Conservation (phyloP, 495 filamentous ascomycete species). For the Friedmanniomyces simplex region DNA sequence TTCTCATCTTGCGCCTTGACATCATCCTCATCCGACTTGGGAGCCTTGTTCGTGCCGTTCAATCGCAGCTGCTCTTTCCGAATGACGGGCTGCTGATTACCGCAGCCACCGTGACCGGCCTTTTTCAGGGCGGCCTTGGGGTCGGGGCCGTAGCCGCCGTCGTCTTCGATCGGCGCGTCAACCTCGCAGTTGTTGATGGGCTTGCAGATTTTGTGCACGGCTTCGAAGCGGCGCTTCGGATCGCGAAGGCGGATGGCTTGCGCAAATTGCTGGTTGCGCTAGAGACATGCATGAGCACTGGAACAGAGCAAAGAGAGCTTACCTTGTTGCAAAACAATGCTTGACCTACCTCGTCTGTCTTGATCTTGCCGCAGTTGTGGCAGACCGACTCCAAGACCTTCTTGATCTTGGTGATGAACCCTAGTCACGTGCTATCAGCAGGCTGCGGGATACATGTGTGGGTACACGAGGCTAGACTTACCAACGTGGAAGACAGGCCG, state of each 20-base stretch:
- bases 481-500: slow-evolving; percentile 88
- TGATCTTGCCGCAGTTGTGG: slow-evolving; percentile 93
- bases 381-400: slow-evolving; percentile 96
- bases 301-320: slow-evolving; percentile 33
- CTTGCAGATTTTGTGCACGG: slow-evolving; percentile 82
- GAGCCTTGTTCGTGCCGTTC: slow-evolving; percentile 67
- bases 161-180: slow-evolving; percentile 53
- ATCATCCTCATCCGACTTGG: slow-evolving; percentile 58
- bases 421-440: slow-evolving; percentile 32
- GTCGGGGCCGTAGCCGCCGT: slow-evolving; percentile 43
- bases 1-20: slow-evolving; percentile 62
- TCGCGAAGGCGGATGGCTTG: slow-evolving; percentile 75
- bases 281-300: slow-evolving; percentile 49
- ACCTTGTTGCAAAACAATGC: slow-evolving; percentile 33
- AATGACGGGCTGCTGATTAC: slow-evolving; percentile 79
- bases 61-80: slow-evolving; percentile 76
- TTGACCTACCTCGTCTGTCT: slow-evolving; percentile 87
- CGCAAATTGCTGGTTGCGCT: slow-evolving; percentile 75
- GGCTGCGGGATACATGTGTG: slow-evolving; percentile 27
- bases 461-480: slow-evolving; percentile 21
- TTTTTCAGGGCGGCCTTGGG: slow-evolving; percentile 36
- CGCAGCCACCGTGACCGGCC: slow-evolving; percentile 73
- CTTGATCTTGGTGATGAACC: slow-evolving; percentile 95
- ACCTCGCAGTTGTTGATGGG: slow-evolving; percentile 72
- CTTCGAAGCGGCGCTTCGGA: slow-evolving; percentile 84